Base-by-base conservation (phyloP, 768 basidiomycete species). In the Paxillus ammoniavirescens region DNA sequence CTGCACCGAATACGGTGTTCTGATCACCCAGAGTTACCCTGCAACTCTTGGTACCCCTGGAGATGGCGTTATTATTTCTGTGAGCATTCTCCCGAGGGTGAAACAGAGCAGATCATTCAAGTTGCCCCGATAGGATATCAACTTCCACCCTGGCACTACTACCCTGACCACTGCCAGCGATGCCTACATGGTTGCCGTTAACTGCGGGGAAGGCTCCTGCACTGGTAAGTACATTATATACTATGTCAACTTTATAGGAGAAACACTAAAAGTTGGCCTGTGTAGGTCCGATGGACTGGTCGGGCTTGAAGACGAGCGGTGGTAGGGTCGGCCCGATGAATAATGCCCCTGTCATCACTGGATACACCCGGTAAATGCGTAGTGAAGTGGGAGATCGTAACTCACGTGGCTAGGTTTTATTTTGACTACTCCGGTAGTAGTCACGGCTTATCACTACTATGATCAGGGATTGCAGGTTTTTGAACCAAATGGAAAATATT, bases 21-120 rank as follows among this genome's bases (percentile, higher is more conserved):
- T 88, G 55, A 83, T 88, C 35, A 81, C 84, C 61, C 62, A 83
- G 76, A 85, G 82, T 61, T 86, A 87, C 62, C 83, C 84, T 5
- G 56, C 65, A 21, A 72, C 75, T 10, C 59, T 82, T 14, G 79
- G 79, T 15, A 78, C 72, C 0, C 81, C 86, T 4, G 83, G 83
- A 30, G 80, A 65, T 14, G 84, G 83, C 4, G 80, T 83, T 12
- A 66, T 57, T n/a, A 68, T 86, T 58, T 84, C 78, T n/a, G 83
- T 85, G 57, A 57, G 78, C 63, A 12, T 26, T 21, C n/a, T 15
- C 28, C 28, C 18, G 31, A n/a, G 37, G 37, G 33, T n/a, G 31
- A 15, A 47, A 26, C 1, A 23, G 36, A 15, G 4, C n/a, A 8
- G 9, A 6, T 42, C 59, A 15, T 58, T 33, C n/a, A 5, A 7